These are phyloP conservation scores for Diaporthe sp. DNA, from an alignment of 2,329 filamentous ascomycete species.

Conservation along the genomic window DNA sequence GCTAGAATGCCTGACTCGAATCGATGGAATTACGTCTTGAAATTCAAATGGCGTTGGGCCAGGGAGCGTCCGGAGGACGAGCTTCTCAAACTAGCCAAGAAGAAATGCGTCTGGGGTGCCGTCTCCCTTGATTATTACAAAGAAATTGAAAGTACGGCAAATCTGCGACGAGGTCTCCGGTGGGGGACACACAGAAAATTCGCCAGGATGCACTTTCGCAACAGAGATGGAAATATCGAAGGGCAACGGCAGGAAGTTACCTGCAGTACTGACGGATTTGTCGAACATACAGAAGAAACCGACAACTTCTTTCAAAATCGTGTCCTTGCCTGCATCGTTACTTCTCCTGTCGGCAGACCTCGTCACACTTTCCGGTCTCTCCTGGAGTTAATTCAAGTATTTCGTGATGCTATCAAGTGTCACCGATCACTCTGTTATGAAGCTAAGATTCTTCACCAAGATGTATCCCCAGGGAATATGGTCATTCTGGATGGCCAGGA, in stretches of 20 bases:
- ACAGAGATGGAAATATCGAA: background rate
- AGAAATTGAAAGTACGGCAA: background rate
- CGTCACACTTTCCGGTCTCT: slow-evolving; percentile 33
- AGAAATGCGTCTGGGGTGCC: slow-evolving; percentile 43
- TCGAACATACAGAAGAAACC: background rate
- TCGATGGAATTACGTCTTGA: no score
- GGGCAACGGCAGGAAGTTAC: background rate
- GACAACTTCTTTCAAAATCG: background rate
- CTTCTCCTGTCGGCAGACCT: slow-evolving; percentile 2
- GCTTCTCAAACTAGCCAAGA: slow-evolving; percentile 43
- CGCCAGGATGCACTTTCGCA: background rate
- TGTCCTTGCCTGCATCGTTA: background rate
- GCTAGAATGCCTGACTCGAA: no score
- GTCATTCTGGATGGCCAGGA: slow-evolving; percentile 7
- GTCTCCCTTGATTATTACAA: background rate
- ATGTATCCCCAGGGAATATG: background rate
- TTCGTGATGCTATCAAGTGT: slow-evolving; percentile 13
- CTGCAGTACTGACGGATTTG: background rate
- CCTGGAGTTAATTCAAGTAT: slow-evolving; percentile 41
- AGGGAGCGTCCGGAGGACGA: slow-evolving; percentile 42
- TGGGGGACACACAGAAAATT: background rate
- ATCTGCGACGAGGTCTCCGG: background rate
- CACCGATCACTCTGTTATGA: background rate
- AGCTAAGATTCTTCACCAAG: background rate
- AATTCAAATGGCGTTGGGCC: no score